phyloP scores from a whole-genome alignment of 2,329 filamentous ascomycete genomes.

The Fusarium drepaniforme region DNA sequence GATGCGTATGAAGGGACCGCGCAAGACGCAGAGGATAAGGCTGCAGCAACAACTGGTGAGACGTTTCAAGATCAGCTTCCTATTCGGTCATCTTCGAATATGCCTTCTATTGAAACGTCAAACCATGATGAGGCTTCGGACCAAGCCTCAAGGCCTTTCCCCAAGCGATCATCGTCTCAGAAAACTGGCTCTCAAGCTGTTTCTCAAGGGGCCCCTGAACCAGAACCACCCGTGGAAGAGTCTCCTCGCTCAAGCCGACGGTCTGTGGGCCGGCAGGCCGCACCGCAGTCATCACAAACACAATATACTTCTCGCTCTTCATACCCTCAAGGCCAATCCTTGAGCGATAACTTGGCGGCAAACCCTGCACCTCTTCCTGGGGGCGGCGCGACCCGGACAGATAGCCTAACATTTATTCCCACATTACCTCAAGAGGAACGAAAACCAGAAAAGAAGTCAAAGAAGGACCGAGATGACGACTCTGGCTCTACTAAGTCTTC shows the following conservation, averaged over 20 bases:
- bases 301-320: slow-evolving; percentile 45
- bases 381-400: slow-evolving; percentile 75
- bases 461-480: slow-evolving; percentile 77
- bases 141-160: slow-evolving; percentile 53
- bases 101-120: slow-evolving; percentile 74
- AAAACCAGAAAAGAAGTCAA: slow-evolving; percentile 79
- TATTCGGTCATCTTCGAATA: slow-evolving; percentile 48
- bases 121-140: slow-evolving; percentile 56
- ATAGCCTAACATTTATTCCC: slow-evolving; percentile 84
- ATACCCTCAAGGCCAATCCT: slow-evolving; percentile 43
- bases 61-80: slow-evolving; percentile 49
- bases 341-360: slow-evolving; percentile 47
- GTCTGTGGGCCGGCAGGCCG: slow-evolving; percentile 30
- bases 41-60: slow-evolving; percentile 34
- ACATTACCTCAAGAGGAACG: slow-evolving; percentile 78
- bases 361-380: slow-evolving; percentile 76
- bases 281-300: slow-evolving; percentile 38
- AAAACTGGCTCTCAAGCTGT: slow-evolving; percentile 59
- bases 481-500: slow-evolving; percentile 77
- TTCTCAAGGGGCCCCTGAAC: slow-evolving; percentile 44
- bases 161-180: slow-evolving; percentile 69
- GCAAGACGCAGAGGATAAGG: slow-evolving; percentile 47
- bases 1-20: slow-evolving; percentile 59
- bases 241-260: slow-evolving; percentile 57
- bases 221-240: slow-evolving; percentile 51